Percentiles rank a stretch among this genome's conserved stretches.
phyloP scores from a whole-genome alignment of 495 filamentous ascomycete species.

The Choiromyces venosus region DNA sequence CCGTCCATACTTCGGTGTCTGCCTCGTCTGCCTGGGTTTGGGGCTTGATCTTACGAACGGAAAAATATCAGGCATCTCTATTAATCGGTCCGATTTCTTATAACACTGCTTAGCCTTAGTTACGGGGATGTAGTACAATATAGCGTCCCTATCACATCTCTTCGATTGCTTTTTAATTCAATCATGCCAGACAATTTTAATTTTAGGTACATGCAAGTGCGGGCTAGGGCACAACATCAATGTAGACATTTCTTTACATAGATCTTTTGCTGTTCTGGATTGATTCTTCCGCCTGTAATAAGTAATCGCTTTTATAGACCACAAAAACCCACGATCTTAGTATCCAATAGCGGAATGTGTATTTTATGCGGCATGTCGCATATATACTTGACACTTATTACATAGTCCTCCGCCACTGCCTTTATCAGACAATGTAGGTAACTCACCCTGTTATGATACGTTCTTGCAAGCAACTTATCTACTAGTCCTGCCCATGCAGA shows the following conservation, averaged over 20 bases:
- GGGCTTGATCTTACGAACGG: background rate
- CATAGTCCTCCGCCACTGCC: background rate
- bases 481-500: background rate
- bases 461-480: background rate
- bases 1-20: background rate
- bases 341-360: background rate
- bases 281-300: background rate
- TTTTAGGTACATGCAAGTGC: background rate
- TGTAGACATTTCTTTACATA: background rate
- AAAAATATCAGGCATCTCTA: background rate
- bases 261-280: background rate
- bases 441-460: background rate
- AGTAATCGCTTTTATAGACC: background rate
- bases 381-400: background rate
- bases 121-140: background rate
- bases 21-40: constrained; percentile 1
- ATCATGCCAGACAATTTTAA: background rate
- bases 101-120: background rate
- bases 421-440: no score
- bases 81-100: background rate
- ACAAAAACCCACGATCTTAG: background rate
- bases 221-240: background rate
- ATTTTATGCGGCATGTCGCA: background rate
- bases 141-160: background rate
- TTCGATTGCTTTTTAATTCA: background rate